Percentiles rank a stretch among this genome's conserved stretches.
These are phyloP conservation scores for Gryganskiella cystojenkinii DNA, from an alignment of 192 early-diverging fungal genomes.

Conservation along the genomic window DNA sequence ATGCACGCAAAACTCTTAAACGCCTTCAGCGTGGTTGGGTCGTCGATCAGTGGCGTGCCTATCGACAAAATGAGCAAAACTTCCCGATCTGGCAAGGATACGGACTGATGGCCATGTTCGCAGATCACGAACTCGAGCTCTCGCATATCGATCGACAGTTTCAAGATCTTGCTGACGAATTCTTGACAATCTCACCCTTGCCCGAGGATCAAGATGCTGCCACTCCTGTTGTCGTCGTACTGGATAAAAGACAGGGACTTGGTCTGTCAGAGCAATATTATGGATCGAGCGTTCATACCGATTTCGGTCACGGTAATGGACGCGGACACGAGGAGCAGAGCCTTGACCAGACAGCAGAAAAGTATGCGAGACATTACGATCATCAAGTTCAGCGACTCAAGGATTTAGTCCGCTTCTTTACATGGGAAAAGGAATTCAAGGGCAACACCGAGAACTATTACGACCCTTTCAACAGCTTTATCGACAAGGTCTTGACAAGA, in stretches of 20 bases:
- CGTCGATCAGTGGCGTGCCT: slow-evolving; percentile 46
- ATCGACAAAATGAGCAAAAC: slow-evolving; percentile 9
- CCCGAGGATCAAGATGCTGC: neutral
- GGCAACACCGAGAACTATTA: slow-evolving; percentile 54
- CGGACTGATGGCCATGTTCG: slow-evolving; percentile 47
- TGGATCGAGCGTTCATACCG: no score
- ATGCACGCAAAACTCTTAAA: slow-evolving; percentile 35
- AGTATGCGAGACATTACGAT: slow-evolving; percentile 16
- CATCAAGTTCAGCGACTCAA: slow-evolving; percentile 18
- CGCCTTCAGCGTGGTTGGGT: slow-evolving; percentile 45
- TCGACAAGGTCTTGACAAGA: slow-evolving; percentile 43
- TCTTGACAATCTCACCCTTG: slow-evolving; percentile 27
- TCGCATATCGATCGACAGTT: slow-evolving; percentile 33
- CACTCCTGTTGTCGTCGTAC: neutral
- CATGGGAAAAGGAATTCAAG: slow-evolving; percentile 39
- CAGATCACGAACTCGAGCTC: slow-evolving; percentile 28
- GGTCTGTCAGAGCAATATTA: neutral
- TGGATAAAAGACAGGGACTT: neutral
- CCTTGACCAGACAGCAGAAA: neutral
- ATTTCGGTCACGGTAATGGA: no score
- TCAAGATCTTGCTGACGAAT: slow-evolving; percentile 38
- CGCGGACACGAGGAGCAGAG: neutral
- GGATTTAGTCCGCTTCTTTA: slow-evolving; percentile 44
- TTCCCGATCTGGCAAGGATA: slow-evolving; percentile 53
- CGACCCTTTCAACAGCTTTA: slow-evolving; percentile 50